Evolutionary conservation across 331 rosid genomes (phyloP).

Genomic region (Acacia concinna): DNA sequence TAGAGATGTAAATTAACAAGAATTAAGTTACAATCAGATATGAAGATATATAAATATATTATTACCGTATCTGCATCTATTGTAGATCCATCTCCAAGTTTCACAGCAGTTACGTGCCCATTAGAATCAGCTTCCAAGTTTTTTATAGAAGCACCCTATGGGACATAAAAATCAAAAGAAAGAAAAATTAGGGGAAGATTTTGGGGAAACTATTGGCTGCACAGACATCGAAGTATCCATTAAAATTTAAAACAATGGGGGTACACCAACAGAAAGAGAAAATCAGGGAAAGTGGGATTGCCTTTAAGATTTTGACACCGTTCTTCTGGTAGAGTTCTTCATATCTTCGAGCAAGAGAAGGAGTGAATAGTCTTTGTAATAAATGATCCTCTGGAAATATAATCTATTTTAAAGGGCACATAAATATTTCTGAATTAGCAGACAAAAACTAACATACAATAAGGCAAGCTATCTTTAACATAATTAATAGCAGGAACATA

Average conservation of each 20-base stretch:
- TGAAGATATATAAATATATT: background rate
- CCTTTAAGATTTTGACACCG: slow-evolving; percentile 85
- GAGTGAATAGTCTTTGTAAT: slow-evolving; percentile 84
- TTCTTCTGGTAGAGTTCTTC: slow-evolving; percentile 85
- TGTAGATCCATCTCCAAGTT: slow-evolving; percentile 79
- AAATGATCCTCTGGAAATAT: slow-evolving; percentile 85
- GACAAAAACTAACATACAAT: slow-evolving; percentile 28
- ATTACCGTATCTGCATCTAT: slow-evolving; percentile 85
- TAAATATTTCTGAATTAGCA: slow-evolving; percentile 18
- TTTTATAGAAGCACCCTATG: slow-evolving; percentile 74
- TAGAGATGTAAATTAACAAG: slow-evolving; percentile 21
- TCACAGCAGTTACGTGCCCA: slow-evolving; percentile 69
- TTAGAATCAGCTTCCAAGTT: slow-evolving; percentile 70
- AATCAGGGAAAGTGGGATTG: slow-evolving; percentile 36
- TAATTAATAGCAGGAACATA: slow-evolving; percentile 1
- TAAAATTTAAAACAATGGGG: background rate
- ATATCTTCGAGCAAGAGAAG: slow-evolving; percentile 81
- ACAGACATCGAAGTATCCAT: slow-evolving; percentile 4
- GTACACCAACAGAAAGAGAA: background rate
- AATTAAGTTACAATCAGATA: slow-evolving; percentile 16
- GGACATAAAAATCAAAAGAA: slow-evolving; percentile 28
- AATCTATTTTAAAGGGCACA: slow-evolving; percentile 45
- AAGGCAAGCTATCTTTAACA: slow-evolving; percentile 8
- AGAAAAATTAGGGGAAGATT: background rate
- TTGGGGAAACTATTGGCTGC: slow-evolving; percentile 11